phyloP scores from a whole-genome alignment of 495 filamentous ascomycete species.

The Lineolata rhizophorae region DNA sequence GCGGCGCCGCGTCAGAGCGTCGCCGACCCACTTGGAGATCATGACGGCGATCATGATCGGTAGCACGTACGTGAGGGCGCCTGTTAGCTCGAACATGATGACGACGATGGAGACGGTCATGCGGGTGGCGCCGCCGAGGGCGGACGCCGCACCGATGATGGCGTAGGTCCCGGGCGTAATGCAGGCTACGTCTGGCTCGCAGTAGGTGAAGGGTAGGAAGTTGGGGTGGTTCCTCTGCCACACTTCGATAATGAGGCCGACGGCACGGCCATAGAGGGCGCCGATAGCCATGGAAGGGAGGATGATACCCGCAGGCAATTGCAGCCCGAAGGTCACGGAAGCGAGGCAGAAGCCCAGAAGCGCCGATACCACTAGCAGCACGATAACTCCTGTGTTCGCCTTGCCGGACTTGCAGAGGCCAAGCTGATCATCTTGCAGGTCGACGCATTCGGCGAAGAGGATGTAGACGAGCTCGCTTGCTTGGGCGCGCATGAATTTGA shows the following conservation, averaged over 20 bases:
- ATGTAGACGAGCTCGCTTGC: slow-evolving; percentile 79
- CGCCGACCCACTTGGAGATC: slow-evolving; percentile 94
- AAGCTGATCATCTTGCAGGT: slow-evolving; percentile 57
- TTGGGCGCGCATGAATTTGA: slow-evolving; percentile 76
- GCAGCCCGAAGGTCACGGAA: slow-evolving; percentile 82
- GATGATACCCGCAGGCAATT: slow-evolving; percentile 90
- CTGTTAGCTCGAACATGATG: slow-evolving; percentile 97
- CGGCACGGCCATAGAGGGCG: slow-evolving; percentile 72
- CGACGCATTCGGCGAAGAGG: slow-evolving; percentile 76
- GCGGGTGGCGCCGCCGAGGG: slow-evolving; percentile 85
- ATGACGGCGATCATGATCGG: slow-evolving; percentile 99
- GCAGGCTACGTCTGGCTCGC: slow-evolving; percentile 74
- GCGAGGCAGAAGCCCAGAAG: slow-evolving; percentile 69
- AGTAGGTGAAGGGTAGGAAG: slow-evolving; percentile 55
- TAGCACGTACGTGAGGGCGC: slow-evolving; percentile 86
- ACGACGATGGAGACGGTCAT: slow-evolving; percentile 96
- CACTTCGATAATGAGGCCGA: slow-evolving; percentile 74
- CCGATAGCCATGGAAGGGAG: slow-evolving; percentile 95
- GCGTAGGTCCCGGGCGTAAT: slow-evolving; percentile 90
- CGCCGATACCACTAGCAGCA: slow-evolving; percentile 59
- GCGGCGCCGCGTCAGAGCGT: slow-evolving; percentile 78
- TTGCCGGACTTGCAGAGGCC: slow-evolving; percentile 67
- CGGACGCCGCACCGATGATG: slow-evolving; percentile 90
- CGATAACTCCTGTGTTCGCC: slow-evolving; percentile 47
- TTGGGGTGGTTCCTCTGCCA: slow-evolving; percentile 63